phyloP scores from a whole-genome alignment of 495 filamentous ascomycete genomes.

The Darksidea phi region DNA sequence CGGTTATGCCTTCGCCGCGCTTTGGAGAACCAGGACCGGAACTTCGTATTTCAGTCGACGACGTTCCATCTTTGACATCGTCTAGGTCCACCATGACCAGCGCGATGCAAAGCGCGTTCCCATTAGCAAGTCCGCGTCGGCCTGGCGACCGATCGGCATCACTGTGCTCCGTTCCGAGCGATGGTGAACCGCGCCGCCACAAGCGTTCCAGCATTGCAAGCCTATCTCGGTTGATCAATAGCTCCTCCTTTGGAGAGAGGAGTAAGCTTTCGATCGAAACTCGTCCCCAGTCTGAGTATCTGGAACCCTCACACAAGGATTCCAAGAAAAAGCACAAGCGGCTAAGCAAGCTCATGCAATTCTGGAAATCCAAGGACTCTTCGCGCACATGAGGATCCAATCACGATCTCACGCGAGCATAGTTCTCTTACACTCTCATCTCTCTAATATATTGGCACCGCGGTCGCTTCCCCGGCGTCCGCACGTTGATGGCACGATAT shows the following conservation, averaged over 20 bases:
- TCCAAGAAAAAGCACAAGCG: slow-evolving; percentile 69
- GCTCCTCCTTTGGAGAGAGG: slow-evolving; percentile 66
- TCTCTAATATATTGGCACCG: slow-evolving; percentile 17
- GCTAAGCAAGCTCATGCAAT: slow-evolving; percentile 77
- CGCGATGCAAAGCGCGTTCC: slow-evolving; percentile 51
- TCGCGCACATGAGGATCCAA: background rate
- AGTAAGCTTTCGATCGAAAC: slow-evolving; percentile 79
- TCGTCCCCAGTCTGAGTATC: slow-evolving; percentile 52
- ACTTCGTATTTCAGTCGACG: slow-evolving; percentile 73
- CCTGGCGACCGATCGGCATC: slow-evolving; percentile 64
- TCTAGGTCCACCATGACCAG: slow-evolving; percentile 84
- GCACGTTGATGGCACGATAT: slow-evolving; percentile 33
- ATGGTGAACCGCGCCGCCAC: slow-evolving; percentile 55
- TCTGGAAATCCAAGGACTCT: slow-evolving; percentile 62
- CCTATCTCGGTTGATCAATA: slow-evolving; percentile 77
- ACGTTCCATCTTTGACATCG: slow-evolving; percentile 83
- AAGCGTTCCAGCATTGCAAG: slow-evolving; percentile 84
- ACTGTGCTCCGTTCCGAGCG: slow-evolving; percentile 53
- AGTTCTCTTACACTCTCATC: slow-evolving; percentile 3
- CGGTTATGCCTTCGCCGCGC: slow-evolving; percentile 58
- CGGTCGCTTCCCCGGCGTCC: slow-evolving; percentile 10
- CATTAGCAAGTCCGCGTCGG: slow-evolving; percentile 47
- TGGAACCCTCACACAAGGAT: slow-evolving; percentile 56
- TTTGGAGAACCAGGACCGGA: slow-evolving; percentile 64
- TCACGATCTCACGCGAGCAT: background rate